phyloP scores from a whole-genome alignment of 352 stramenopile species.

The Pythium coloratum region DNA sequence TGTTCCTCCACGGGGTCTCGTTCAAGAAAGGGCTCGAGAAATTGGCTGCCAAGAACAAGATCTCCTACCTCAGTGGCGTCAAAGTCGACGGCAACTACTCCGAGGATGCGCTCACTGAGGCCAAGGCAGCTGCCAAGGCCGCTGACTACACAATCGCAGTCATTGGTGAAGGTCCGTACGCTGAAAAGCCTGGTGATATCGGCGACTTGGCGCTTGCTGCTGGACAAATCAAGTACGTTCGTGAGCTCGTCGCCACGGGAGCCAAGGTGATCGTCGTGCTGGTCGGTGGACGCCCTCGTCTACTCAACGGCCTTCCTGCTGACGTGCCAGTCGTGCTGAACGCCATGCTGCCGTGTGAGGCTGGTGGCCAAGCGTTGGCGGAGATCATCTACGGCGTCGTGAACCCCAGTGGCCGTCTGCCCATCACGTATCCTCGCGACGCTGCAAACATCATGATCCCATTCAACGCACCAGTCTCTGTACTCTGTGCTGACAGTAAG shows the following conservation, averaged over 20 bases:
- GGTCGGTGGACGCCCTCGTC: constrained; percentile 68
- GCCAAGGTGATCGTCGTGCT: constrained; percentile 85
- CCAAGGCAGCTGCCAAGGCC: constrained; percentile 14
- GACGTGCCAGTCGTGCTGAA: constrained; percentile 76
- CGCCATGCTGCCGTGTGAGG: constrained; percentile 71
- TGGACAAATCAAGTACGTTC: constrained; percentile 72
- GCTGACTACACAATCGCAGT: constrained; percentile 63
- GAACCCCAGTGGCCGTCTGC: constrained; percentile 74
- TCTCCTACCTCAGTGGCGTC: constrained; percentile 27
- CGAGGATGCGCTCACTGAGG: constrained; percentile 13
- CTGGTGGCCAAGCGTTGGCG: constrained; percentile 73
- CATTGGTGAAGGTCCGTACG: constrained; percentile 73
- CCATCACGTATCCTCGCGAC: constrained; percentile 77
- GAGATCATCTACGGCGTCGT: constrained; percentile 76
- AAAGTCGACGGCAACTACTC: constrained; percentile 17
- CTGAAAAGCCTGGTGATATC: constrained; percentile 86
- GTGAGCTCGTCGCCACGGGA: constrained; percentile 49
- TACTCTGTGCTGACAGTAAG: constrained; percentile 40
- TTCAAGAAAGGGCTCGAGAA: constrained; percentile 30
- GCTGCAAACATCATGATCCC: constrained; percentile 30
- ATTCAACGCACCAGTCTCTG: constrained; percentile 36
- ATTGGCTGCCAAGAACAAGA: constrained; percentile 1
- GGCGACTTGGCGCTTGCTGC: constrained; percentile 63
- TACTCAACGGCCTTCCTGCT: constrained; percentile 61
- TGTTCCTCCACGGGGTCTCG: constrained; percentile 30